These are phyloP conservation scores for Colletotrichum sidae DNA, from an alignment of 2,329 filamentous ascomycete genomes.

Conservation along the genomic window DNA sequence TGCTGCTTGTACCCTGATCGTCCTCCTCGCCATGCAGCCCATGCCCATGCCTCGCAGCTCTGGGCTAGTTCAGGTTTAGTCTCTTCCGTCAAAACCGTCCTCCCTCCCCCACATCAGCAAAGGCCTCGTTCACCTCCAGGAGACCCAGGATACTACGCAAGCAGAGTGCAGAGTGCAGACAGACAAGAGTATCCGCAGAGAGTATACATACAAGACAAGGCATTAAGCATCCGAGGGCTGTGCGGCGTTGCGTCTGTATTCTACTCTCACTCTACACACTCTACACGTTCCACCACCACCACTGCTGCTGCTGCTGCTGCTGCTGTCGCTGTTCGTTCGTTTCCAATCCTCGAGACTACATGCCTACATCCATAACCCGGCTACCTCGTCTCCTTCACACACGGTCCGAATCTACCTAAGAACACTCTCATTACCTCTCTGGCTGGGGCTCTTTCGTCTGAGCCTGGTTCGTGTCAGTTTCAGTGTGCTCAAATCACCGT, in stretches of 20 bases:
- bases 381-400: slow-evolving; percentile 34
- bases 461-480: slow-evolving; percentile 46
- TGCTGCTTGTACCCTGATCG: slow-evolving; percentile 42
- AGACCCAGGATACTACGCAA: no score
- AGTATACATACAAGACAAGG: slow-evolving; percentile 46
- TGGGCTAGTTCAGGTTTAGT: slow-evolving; percentile 53
- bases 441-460: slow-evolving; percentile 40
- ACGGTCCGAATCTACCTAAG: slow-evolving; percentile 33
- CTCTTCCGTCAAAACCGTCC: slow-evolving; percentile 48
- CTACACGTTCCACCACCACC: no score
- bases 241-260: slow-evolving; percentile 39
- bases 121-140: slow-evolving; percentile 40
- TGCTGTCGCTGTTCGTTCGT: background rate
- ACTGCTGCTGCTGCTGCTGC: no score
- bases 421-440: slow-evolving; percentile 34
- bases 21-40: slow-evolving; percentile 47
- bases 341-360: no score
- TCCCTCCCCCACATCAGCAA: slow-evolving; percentile 46
- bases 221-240: slow-evolving; percentile 44
- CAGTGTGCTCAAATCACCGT: slow-evolving; percentile 39
- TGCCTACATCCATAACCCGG: no score
- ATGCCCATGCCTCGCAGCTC: slow-evolving; percentile 52
- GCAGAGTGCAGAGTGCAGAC: no score
- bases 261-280: slow-evolving; percentile 37
- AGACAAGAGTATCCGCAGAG: no score